These are phyloP conservation scores for Aleurites moluccanus DNA, from an alignment of 441 rosid genomes.

Conservation along the genomic window DNA sequence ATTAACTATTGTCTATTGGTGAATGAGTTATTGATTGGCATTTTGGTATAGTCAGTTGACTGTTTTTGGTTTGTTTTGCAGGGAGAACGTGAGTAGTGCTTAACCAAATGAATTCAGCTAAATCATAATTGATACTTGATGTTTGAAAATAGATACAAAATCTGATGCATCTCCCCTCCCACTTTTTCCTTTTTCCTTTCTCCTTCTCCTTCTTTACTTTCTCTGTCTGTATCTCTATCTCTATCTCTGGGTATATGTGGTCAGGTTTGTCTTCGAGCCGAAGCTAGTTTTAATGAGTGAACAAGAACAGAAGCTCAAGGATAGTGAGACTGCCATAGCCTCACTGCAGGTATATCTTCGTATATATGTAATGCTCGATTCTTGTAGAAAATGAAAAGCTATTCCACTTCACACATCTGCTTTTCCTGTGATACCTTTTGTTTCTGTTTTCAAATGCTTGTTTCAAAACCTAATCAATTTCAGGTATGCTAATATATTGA, in stretches of 20 bases:
- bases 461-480: background rate
- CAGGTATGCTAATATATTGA: background rate
- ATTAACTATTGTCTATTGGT: background rate
- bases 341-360: slow-evolving; percentile 58
- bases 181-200: slow-evolving; percentile 5
- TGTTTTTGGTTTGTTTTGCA: slow-evolving; percentile 42
- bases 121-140: slow-evolving; percentile 8
- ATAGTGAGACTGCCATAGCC: slow-evolving; percentile 72
- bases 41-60: background rate
- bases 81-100: slow-evolving; percentile 84
- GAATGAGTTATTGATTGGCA: background rate
- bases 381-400: too few species aligned
- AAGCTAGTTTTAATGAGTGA: slow-evolving; percentile 58
- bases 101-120: slow-evolving; percentile 18
- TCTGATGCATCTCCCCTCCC: slow-evolving; percentile 15
- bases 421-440: background rate
- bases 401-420: too few species aligned
- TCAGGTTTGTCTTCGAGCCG: slow-evolving; percentile 86
- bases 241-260: slow-evolving; percentile 13
- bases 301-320: slow-evolving; percentile 85
- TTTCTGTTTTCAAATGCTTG: background rate
- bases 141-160: slow-evolving; percentile 11
- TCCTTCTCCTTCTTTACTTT: too few species aligned
- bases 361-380: background rate
- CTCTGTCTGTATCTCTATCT: background rate